Base-by-base conservation (phyloP, 257 asterid genomes). In the Paulownia fortunei region DNA sequence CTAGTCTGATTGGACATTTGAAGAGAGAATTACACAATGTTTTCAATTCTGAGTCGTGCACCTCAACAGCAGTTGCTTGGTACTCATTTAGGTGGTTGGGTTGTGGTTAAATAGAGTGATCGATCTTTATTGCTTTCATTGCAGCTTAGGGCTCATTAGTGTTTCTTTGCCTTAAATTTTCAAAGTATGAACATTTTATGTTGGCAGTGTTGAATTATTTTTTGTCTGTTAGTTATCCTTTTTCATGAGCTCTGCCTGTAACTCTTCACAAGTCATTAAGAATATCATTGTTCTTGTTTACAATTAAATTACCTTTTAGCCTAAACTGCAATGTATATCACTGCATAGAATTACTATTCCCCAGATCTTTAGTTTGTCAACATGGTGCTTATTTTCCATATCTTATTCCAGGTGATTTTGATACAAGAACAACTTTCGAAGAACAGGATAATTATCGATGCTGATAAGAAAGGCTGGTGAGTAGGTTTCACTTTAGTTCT, bases 391-490 rank as follows among this genome's bases (percentile, higher is more conserved):
- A 82, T 79, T 68, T 39, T 47, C 44, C 44, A 27, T 46, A 65
- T 81, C 23, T 74, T 46, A 37, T 56, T 87, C 73, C 89, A 94
- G 97, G 98, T 96, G 84, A 86, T 96, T 83, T 84, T 93, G 89
- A 95, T 96, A 36, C 99, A 96, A 83, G 99, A 96, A 76, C 99
- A 93, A 73, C 99, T 96, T 79, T 96, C 99, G 0, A 96, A 96
- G 82, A 96, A 96, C 89, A 87, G 98, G 73, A 96, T 96, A 62
- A 93, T 96, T 80, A 96, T 96, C 32, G 99, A 93, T 84, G 81
- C 90, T 34, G 99, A 96, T 85, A 87, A 86, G 77, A 96, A 92
- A 77, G 94, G 97, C 82, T 89, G 95, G 98, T 92, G 77, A 87
- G 92, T 80, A 60, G 52, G 66, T 80, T 66, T 68, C 6, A 18